Evolutionary conservation across 768 basidiomycete genomes (phyloP), one percentile per base, ranked within the genome.

Genomic region (Kwoniella bestiolae): DNA sequence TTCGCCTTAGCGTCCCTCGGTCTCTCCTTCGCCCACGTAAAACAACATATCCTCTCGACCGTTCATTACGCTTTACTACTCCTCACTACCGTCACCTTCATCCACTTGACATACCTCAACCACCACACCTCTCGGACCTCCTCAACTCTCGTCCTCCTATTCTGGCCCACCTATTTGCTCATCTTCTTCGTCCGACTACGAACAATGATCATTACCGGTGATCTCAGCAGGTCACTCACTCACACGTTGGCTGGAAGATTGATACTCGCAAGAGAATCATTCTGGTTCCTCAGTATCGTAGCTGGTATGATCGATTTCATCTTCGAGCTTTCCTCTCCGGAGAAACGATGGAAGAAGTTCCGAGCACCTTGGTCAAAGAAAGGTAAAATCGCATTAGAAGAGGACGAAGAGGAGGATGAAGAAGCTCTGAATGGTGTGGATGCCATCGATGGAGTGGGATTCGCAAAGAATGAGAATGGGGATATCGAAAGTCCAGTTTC

Each of bases 81-180:
- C 1, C 55, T 87, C 1, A 84, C 87, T 0, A 76, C 90, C 4
- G 51, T 85, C 23, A 69, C 84, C 12, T 81, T 86, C 18, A 74
- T 85, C 2, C 66, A 83, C 25, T 81, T 92, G 47, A 88, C 88
- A 1, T 85, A 85, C 68, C 80, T 85, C 62, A 92, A 91, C 68
- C 91, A 94, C 77, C 86, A 86, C 38, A 86, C 88, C 16, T 85
- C 88, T 0, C 86, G 87, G 18, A 84, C 85, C 8, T 89, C 93
- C 0, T 91, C 91, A 0, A 84, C 90, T 1, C 75, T 87, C 12
- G 81, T 93, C 38, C 85, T 96, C 9, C 77, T 94, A 52, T 94
- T 91, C 81, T 95, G 91, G 90, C 91, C 92, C 0, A 56, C 85
- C 8, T 91, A 91, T 70, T 55, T 86, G 12, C 21, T 83, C 16